Evolutionary conservation across 208 protist species (phyloP), one percentile per base, ranked within the genome.

Genomic region (Crithidia acanthocephali): DNA sequence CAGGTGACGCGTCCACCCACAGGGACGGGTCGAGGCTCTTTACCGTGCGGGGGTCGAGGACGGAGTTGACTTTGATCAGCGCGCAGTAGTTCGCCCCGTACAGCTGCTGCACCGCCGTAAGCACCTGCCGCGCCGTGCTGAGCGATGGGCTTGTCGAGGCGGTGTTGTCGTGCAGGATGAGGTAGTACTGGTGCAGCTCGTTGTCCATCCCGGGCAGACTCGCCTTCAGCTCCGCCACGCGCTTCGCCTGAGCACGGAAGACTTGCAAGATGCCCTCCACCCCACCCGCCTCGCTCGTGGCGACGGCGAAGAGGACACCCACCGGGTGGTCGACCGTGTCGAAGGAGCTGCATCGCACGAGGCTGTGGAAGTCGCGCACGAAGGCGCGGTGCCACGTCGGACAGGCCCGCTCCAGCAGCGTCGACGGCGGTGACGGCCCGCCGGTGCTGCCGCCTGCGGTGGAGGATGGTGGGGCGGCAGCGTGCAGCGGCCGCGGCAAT

Each of bases 291-390:
- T 86, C 87, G 20, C 48, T 66, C 30, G 91, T 92, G 62, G 83
- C 81, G 37, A 80, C 85, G 28, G 79, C 85, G 68, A 80, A 85
- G 58, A 95, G 69, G 67, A 79, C 72, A n/a, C 88, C 91, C 40
- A 95, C 68, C 23, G 91, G 91, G 76, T 94, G 77, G 73, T 95
- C 91, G 13, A 91, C 42, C 0, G 91, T 95, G 59, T 95, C 91
- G 68, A 87, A 88, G 70, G 80, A 37, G 60, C 72, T 86, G 65
- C 84, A 90, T 0, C 91, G 91, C 44, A 90, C 80, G 27, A 94
- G 74, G 47, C 69, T 59, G 77, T 85, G 74, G 33, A 86, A 80
- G 60, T 88, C 84, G 5, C 74, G 77, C 11, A 93, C 59, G 70
- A 91, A 85, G 23, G 51, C 23, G 40, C 52, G 52, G 78, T 93